These are phyloP conservation scores for Cladosporium colombiae DNA, from an alignment of 2,329 filamentous ascomycete species.

Conservation along the genomic window DNA sequence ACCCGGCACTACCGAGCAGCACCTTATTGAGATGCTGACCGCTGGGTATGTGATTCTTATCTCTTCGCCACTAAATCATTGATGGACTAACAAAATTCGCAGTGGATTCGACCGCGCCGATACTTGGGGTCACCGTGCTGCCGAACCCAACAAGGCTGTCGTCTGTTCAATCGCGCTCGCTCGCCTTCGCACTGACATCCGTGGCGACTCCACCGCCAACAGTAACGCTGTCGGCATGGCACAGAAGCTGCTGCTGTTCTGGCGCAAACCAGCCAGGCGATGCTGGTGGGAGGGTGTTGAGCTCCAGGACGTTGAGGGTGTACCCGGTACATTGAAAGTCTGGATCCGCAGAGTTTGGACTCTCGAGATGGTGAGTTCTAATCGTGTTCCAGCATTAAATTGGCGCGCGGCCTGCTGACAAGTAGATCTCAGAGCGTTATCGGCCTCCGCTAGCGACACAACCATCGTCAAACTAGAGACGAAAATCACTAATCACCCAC, in stretches of 20 bases:
- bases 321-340: conserved; percentile 90
- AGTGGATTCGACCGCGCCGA: conserved; percentile 98
- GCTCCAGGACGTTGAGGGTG: conserved; percentile 82
- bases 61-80: background rate
- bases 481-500: background rate
- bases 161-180: conserved; percentile 95
- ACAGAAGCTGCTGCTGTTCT: conserved; percentile 95
- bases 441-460: conserved; percentile 29
- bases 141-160: conserved; percentile 96
- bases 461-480: background rate
- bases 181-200: conserved; percentile 77
- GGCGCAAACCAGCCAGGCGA: conserved; percentile 91
- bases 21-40: conserved; percentile 98
- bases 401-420: background rate
- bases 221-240: conserved; percentile 90
- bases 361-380: conserved; percentile 76
- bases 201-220: conserved; percentile 70
- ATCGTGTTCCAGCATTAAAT: background rate
- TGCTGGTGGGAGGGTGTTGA: conserved; percentile 99
- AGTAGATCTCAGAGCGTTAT: conserved; percentile 32
- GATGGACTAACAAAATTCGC: conserved; percentile 13
- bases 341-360: conserved; percentile 99
- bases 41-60: conserved; percentile 69
- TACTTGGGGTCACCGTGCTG: conserved; percentile 92
- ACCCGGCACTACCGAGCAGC: conserved; percentile 92